A percentile compares a stretch with the other conserved stretches of the same genome.
These are phyloP conservation scores for Rhizoctonia solani DNA, from an alignment of 1,284 basidiomycete genomes.

Conservation along the genomic window DNA sequence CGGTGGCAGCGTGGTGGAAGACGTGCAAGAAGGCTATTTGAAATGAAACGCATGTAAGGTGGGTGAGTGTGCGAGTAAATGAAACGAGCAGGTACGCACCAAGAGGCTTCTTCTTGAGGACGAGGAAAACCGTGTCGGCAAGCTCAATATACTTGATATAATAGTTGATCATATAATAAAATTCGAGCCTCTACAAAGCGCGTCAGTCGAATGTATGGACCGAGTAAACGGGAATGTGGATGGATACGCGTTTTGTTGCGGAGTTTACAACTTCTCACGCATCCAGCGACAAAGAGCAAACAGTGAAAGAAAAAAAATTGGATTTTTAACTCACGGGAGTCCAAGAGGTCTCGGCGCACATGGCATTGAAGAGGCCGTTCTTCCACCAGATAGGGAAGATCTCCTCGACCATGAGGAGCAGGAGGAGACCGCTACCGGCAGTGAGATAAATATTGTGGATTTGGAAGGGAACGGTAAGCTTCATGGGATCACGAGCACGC, in stretches of 20 bases:
- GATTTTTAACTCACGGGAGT: constrained; percentile 48
- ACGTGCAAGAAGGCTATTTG: constrained; percentile 58
- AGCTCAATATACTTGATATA: constrained; percentile 60
- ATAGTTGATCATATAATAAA: constrained; percentile 67
- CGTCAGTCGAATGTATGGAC: constrained; percentile 14
- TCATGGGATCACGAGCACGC: constrained; percentile 73
- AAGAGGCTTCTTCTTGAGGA: constrained; percentile 64
- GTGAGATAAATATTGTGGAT: constrained; percentile 63
- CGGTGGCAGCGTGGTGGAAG: constrained; percentile 67
- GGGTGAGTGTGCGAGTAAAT: not conserved
- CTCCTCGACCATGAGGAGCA: constrained; percentile 60
- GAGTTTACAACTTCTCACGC: not conserved
- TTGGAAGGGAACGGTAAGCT: constrained; percentile 88
- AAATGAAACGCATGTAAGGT: not conserved
- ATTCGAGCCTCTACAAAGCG: constrained; percentile 45
- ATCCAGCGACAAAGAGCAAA: constrained; percentile 5
- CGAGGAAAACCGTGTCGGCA: constrained; percentile 64
- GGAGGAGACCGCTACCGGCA: constrained; percentile 54
- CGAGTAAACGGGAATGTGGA: not conserved
- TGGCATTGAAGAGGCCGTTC: constrained; percentile 56
- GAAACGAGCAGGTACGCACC: constrained; percentile 31
- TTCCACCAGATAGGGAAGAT: constrained; percentile 53
- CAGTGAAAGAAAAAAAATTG: not conserved
- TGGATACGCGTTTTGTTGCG: constrained; percentile 8
- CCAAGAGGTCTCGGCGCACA: constrained; percentile 58